Percentiles rank a stretch among this genome's conserved stretches.
These are phyloP conservation scores for Cudoniella acicularis DNA, from an alignment of 495 filamentous ascomycete species.

Conservation along the genomic window DNA sequence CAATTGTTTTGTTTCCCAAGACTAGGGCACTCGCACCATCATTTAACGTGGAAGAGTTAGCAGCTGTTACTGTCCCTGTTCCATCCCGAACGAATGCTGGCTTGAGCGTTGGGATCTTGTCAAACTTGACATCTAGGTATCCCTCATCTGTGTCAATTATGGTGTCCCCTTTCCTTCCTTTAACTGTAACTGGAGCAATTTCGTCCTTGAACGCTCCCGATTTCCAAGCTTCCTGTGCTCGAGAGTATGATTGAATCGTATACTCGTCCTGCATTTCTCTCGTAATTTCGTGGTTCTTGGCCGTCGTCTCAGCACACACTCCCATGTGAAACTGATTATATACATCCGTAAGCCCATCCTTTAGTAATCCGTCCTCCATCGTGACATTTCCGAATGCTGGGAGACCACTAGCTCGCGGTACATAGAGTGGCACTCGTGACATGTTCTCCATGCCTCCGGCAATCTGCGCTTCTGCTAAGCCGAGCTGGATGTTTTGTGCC, in stretches of 20 bases:
- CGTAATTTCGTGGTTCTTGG: constrained; percentile 77
- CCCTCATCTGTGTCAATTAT: constrained; percentile 81
- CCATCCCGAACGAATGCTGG: constrained; percentile 85
- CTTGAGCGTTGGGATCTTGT: constrained; percentile 82
- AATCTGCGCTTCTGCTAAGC: constrained; percentile 77
- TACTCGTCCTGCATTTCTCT: constrained; percentile 87
- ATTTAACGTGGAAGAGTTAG: constrained; percentile 88
- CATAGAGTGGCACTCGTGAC: constrained; percentile 88
- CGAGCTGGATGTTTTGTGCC: constrained; percentile 90
- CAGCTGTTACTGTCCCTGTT: constrained; percentile 87
- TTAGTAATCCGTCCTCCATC: constrained; percentile 87
- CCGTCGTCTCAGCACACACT: constrained; percentile 92
- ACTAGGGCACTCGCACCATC: constrained; percentile 94
- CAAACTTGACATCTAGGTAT: constrained; percentile 75
- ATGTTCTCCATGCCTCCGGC: constrained; percentile 98
- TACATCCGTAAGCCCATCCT: constrained; percentile 94
- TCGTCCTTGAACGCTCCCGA: constrained; percentile 76
- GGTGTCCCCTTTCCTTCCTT: constrained; percentile 76
- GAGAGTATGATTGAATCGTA: constrained; percentile 80
- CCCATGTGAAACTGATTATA: constrained; percentile 98
- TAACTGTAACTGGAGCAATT: constrained; percentile 80
- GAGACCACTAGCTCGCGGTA: constrained; percentile 68
- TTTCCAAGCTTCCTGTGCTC: constrained; percentile 88
- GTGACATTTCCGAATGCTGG: constrained; percentile 82
- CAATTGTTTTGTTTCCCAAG: constrained; percentile 70